phyloP scores from a whole-genome alignment of 352 stramenopile genomes.

The Halophytophthora batemanensis region DNA sequence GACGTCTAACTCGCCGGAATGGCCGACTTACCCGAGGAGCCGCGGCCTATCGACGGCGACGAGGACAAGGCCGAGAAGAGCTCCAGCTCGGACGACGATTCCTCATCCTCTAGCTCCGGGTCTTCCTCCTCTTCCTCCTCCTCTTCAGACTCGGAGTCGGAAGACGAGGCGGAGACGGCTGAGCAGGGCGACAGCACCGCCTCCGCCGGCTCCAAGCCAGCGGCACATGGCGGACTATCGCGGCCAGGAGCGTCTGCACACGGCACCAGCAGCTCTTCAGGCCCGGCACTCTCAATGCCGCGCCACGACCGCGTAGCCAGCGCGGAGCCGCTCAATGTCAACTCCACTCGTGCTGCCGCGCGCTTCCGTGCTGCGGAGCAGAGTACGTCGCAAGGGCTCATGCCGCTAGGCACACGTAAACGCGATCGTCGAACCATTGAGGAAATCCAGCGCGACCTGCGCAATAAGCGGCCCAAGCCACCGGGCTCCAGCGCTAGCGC shows the following conservation, averaged over 20 bases:
- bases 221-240: neutral
- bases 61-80: conserved; percentile 43
- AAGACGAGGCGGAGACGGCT: conserved; percentile 30
- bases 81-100: conserved; percentile 73
- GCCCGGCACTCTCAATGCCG: conserved; percentile 26
- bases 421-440: conserved; percentile 85
- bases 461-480: conserved; percentile 62
- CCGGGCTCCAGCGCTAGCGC: conserved; percentile 1
- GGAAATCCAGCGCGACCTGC: conserved; percentile 80
- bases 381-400: conserved; percentile 49
- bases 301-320: conserved; percentile 29
- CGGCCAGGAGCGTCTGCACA: neutral
- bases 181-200: conserved; percentile 8
- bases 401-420: conserved; percentile 83
- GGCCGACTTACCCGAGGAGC: conserved; percentile 25
- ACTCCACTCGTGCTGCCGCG: conserved; percentile 59
- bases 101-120: conserved; percentile 71
- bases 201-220: conserved; percentile 9
- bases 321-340: conserved; percentile 61
- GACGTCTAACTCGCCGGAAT: conserved; percentile 13
- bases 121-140: conserved; percentile 75
- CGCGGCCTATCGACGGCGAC: conserved; percentile 26
- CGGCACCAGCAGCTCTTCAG: conserved; percentile 11
- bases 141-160: conserved; percentile 80
- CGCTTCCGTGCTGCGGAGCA: conserved; percentile 59